Evolutionary conservation across 2,329 filamentous ascomycete genomes (phyloP).

Genomic region (Seiridium unicorne): DNA sequence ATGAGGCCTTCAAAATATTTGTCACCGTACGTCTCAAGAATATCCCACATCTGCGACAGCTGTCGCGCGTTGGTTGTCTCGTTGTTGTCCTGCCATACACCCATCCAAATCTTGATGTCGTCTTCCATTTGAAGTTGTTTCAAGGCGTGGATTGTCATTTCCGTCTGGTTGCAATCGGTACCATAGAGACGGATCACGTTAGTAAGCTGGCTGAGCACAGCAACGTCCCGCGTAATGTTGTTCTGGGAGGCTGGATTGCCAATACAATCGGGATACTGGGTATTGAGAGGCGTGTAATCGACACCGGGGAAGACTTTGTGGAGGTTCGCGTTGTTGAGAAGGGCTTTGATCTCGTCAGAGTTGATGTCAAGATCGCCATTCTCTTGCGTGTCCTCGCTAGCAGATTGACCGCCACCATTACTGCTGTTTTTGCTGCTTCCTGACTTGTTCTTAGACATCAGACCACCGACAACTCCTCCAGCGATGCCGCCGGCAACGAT

Average conservation of each 20-base stretch:
- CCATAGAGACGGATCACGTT: constrained; percentile 88
- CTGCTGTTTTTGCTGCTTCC: constrained; percentile 22
- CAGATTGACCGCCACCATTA: constrained; percentile 40
- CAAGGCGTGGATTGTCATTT: constrained; percentile 87
- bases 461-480: constrained; percentile 62
- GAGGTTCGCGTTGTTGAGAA: constrained; percentile 77
- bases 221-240: constrained; percentile 88
- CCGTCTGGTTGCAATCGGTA: constrained; percentile 95
- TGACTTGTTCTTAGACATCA: constrained; percentile 38
- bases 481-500: constrained; percentile 70
- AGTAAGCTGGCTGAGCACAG: constrained; percentile 85
- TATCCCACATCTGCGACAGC: constrained; percentile 77
- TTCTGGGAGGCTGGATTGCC: constrained; percentile 81
- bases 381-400: constrained; percentile 54
- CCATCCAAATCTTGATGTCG: constrained; percentile 85
- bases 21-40: constrained; percentile 68
- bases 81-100: constrained; percentile 89
- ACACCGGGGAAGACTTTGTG: constrained; percentile 95
- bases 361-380: constrained; percentile 73
- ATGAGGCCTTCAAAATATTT: constrained; percentile 79
- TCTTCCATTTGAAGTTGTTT: constrained; percentile 68
- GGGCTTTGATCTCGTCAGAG: constrained; percentile 74
- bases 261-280: constrained; percentile 84
- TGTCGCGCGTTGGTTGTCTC: constrained; percentile 81
- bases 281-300: constrained; percentile 90